Evolutionary conservation across 2,329 filamentous ascomycete species (phyloP).

Genomic region (Ceratocystis variospora): DNA sequence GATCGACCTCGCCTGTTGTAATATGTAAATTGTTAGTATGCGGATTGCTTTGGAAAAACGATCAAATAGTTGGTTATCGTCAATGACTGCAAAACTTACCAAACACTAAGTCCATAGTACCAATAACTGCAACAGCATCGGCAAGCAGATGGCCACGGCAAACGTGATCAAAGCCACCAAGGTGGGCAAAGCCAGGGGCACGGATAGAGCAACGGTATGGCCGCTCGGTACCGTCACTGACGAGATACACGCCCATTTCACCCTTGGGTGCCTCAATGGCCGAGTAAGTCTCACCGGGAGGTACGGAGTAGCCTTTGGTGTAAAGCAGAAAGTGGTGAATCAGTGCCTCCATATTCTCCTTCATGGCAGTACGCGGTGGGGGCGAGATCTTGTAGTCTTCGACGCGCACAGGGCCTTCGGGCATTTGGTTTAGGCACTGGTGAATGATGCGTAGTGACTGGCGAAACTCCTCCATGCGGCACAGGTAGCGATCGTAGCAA

Average conservation of each 20-base stretch:
- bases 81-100: slow-evolving; percentile 38
- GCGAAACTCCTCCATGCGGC: slow-evolving; percentile 98
- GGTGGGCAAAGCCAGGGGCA: slow-evolving; percentile 89
- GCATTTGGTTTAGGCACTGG: slow-evolving; percentile 99
- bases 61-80: too few species aligned
- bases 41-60: slow-evolving; percentile 25
- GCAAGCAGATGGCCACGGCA: slow-evolving; percentile 84
- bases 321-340: slow-evolving; percentile 99
- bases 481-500: slow-evolving; percentile 98
- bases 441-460: slow-evolving; percentile 96
- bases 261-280: slow-evolving; percentile 99
- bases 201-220: slow-evolving; percentile 97
- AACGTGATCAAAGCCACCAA: slow-evolving; percentile 88
- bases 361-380: slow-evolving; percentile 94
- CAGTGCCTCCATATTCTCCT: slow-evolving; percentile 99
- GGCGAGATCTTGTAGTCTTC: slow-evolving; percentile 98
- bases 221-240: slow-evolving; percentile 89
- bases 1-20: slow-evolving; percentile 44
- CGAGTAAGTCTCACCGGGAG: slow-evolving; percentile 93
- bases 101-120: slow-evolving; percentile 79
- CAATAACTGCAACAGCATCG: slow-evolving; percentile 92
- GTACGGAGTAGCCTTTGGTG: slow-evolving; percentile 95
- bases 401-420: slow-evolving; percentile 78
- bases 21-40: not conserved
- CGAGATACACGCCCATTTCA: slow-evolving; percentile 95